Evolutionary conservation across 176 grass and related monocot genomes (phyloP).

Genomic region (Lolium multiflorum): DNA sequence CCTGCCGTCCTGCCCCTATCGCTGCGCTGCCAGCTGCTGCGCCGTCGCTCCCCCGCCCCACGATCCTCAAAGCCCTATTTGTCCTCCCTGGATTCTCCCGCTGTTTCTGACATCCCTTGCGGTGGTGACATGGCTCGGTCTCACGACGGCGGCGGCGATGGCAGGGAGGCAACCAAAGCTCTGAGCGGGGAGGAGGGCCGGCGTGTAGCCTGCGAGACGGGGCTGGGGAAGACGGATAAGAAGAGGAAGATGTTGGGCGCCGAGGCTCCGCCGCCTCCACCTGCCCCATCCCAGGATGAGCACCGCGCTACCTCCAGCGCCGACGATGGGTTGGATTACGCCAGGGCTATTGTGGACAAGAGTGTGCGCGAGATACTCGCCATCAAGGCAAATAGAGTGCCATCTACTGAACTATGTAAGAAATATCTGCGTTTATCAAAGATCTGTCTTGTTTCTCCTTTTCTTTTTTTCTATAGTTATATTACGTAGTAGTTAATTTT

Average conservation of each 20-base stretch:
- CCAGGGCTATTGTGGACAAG: background rate
- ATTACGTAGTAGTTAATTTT: background rate
- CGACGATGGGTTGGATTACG: background rate
- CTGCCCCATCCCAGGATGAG: conserved; percentile 1
- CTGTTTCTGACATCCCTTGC: conserved; percentile 12
- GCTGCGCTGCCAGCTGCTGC: background rate
- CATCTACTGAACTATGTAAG: background rate
- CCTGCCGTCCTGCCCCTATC: background rate
- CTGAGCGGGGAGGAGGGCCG: background rate
- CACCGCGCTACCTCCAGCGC: background rate
- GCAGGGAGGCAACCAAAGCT: background rate
- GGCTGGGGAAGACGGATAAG: background rate
- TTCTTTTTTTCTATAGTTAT: background rate
- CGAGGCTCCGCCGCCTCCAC: background rate
- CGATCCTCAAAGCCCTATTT: background rate
- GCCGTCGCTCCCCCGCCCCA: background rate
- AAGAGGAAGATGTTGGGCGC: background rate
- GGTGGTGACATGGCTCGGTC: background rate
- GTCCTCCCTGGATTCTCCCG: background rate
- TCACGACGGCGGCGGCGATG: background rate
- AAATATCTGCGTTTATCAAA: background rate
- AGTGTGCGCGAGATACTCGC: background rate
- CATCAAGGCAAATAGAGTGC: background rate
- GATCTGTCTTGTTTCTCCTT: background rate
- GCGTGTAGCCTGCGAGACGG: background rate